Evolutionary conservation across 176 grass and related monocot genomes (phyloP).

Genomic region (Triticum timopheevii): DNA sequence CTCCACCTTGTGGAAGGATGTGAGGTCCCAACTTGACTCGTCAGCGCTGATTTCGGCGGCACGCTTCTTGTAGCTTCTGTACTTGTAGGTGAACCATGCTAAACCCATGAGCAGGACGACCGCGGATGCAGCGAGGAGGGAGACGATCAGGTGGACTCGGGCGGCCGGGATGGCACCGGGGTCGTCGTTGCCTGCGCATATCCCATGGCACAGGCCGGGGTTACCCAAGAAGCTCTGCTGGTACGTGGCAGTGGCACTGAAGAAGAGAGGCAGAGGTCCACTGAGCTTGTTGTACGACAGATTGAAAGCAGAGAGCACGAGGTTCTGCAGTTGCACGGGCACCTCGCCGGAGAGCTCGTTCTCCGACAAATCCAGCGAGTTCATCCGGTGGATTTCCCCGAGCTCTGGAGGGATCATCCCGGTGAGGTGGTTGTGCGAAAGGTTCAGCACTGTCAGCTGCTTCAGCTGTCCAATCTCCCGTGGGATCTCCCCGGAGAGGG

Average conservation of each 20-base stretch:
- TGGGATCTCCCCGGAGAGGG: slow-evolving; percentile 63
- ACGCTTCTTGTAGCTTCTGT: slow-evolving; percentile 16
- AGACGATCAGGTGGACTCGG: not conserved
- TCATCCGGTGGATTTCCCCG: slow-evolving; percentile 36
- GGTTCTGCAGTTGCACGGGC: slow-evolving; percentile 46
- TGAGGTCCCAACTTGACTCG: slow-evolving; percentile 43
- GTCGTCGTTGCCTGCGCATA: not conserved
- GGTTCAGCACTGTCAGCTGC: slow-evolving; percentile 43
- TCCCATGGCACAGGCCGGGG: slow-evolving; percentile 54
- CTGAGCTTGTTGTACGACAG: slow-evolving; percentile 69
- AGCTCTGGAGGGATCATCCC: slow-evolving; percentile 71
- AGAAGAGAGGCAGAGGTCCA: slow-evolving; percentile 49
- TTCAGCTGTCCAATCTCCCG: slow-evolving; percentile 30
- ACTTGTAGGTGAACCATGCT: slow-evolving; percentile 41
- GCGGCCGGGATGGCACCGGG: not conserved
- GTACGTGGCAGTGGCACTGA: not conserved
- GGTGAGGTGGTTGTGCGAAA: slow-evolving; percentile 59
- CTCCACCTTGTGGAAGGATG: slow-evolving; percentile 64
- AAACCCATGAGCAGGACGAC: slow-evolving; percentile 28
- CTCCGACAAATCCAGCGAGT: slow-evolving; percentile 63
- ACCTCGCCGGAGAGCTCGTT: slow-evolving; percentile 67
- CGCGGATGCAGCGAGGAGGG: not conserved
- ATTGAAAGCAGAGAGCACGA: slow-evolving; percentile 53
- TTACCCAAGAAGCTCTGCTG: slow-evolving; percentile 77
- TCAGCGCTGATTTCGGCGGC: not conserved